These are phyloP conservation scores for Calonectria ilicicola DNA, from an alignment of 2,329 filamentous ascomycete genomes.

Conservation along the genomic window DNA sequence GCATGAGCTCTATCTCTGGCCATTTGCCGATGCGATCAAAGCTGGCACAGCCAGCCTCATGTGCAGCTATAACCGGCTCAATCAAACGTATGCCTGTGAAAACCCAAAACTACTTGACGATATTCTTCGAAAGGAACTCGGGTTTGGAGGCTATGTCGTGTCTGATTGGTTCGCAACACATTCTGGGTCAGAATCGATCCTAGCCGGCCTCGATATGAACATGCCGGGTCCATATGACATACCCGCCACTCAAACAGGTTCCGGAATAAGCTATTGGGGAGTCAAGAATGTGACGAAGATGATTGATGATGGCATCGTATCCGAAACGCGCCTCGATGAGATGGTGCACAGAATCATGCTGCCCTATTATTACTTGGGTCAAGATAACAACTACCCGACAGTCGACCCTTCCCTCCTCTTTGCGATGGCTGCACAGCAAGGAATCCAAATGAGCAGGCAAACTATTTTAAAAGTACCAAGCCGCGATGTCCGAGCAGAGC, in stretches of 20 bases:
- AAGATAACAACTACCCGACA: constrained; percentile 57
- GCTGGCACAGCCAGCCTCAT: constrained; percentile 45
- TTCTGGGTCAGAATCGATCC: constrained; percentile 49
- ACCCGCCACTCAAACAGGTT: not conserved
- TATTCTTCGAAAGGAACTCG: constrained; percentile 6
- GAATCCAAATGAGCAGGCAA: not conserved
- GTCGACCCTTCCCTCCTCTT: constrained; percentile 4
- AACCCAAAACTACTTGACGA: not conserved
- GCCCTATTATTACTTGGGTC: constrained; percentile 65
- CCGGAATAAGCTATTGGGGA: not conserved
- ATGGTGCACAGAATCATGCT: constrained; percentile 53
- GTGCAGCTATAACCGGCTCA: constrained; percentile 43
- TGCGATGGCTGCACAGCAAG: not conserved
- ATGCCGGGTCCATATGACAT: constrained; percentile 59
- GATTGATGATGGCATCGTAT: not conserved
- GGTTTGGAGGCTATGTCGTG: constrained; percentile 60
- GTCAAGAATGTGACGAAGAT: not conserved
- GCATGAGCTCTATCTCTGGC: constrained; percentile 41
- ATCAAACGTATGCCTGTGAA: constrained; percentile 7
- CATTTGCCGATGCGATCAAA: constrained; percentile 41
- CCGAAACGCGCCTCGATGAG: constrained; percentile 52
- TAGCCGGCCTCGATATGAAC: constrained; percentile 57
- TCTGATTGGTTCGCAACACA: constrained; percentile 59
- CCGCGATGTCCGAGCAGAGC: constrained; percentile 47
- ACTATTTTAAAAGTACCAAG: not conserved